Evolutionary conservation across 1,284 basidiomycete species (phyloP).

Genomic region (Cutaneotrichosporon curvatum): DNA sequence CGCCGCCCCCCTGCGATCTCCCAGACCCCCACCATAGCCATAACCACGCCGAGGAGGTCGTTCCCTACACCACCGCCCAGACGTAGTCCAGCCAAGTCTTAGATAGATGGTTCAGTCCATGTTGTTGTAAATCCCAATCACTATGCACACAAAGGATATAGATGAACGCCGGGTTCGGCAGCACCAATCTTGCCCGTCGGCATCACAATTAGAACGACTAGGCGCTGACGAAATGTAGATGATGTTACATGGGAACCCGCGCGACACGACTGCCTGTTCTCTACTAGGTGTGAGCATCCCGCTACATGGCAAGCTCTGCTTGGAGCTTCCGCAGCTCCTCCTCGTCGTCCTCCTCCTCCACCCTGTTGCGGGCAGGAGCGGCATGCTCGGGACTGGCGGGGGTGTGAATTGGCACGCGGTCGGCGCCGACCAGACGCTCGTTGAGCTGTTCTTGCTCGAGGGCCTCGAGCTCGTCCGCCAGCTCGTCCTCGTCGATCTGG

Average conservation of each 20-base stretch:
- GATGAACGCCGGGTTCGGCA: no score
- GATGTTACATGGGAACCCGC: not conserved
- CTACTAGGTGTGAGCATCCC: not conserved
- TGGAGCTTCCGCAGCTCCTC: slow-evolving; percentile 85
- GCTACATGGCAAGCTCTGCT: slow-evolving; percentile 78
- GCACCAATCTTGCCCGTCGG: not conserved
- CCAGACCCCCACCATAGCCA: slow-evolving; percentile 1
- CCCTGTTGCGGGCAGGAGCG: slow-evolving; percentile 44
- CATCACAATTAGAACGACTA: not conserved
- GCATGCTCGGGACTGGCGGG: slow-evolving; percentile 50
- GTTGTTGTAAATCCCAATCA: no score
- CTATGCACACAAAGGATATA: no score
- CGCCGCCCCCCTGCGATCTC: not conserved
- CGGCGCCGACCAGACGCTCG: slow-evolving; percentile 76
- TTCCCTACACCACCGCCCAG: no score
- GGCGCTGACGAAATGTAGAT: not conserved
- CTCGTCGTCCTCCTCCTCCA: slow-evolving; percentile 85
- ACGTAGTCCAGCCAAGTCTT: no score
- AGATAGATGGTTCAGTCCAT: no score
- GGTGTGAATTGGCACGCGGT: slow-evolving; percentile 80
- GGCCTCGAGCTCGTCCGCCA: slow-evolving; percentile 77
- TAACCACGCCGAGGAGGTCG: not conserved
- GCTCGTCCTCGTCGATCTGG: slow-evolving; percentile 74
- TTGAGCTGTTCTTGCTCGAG: slow-evolving; percentile 89
- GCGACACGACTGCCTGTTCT: not conserved